Percentiles rank a stretch among this genome's conserved stretches.
These are phyloP conservation scores for Recurvomyces mirabilis DNA, from an alignment of 495 filamentous ascomycete genomes.

Conservation along the genomic window DNA sequence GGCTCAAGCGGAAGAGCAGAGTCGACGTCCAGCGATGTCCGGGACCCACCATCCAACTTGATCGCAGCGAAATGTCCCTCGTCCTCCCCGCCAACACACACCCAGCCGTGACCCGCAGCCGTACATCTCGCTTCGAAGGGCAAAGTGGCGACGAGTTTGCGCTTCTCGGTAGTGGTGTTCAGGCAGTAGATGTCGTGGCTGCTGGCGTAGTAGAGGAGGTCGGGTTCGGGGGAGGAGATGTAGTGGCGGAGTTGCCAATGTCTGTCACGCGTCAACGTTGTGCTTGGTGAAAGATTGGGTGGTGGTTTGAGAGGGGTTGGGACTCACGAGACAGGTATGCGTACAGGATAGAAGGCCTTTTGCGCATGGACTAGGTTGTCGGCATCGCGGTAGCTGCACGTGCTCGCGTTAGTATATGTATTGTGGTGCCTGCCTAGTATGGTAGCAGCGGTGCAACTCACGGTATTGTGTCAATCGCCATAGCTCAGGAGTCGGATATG, in stretches of 20 bases:
- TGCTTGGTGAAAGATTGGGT: constrained; percentile 13
- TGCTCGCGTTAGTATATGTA: background rate
- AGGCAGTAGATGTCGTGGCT: constrained; percentile 59
- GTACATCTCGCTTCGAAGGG: constrained; percentile 78
- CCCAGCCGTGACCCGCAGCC: constrained; percentile 71
- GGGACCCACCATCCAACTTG: constrained; percentile 40
- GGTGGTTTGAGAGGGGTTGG: background rate
- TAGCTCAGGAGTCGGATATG: constrained; percentile 1
- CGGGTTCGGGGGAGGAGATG: constrained; percentile 64
- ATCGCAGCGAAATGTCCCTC: constrained; percentile 77
- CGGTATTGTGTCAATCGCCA: constrained; percentile 25
- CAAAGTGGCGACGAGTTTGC: constrained; percentile 63
- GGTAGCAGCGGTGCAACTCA: constrained; percentile 11
- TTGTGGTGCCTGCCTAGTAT: background rate
- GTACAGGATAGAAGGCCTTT: constrained; percentile 63
- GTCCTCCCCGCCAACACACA: constrained; percentile 74
- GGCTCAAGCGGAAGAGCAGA: constrained; percentile 47
- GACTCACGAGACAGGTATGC: constrained; percentile 62
- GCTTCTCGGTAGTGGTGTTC: constrained; percentile 54
- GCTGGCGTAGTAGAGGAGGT: constrained; percentile 72
- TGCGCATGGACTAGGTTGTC: constrained; percentile 48
- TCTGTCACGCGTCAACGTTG: constrained; percentile 33
- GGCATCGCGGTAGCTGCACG: constrained; percentile 43
- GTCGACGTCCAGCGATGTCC: constrained; percentile 41
- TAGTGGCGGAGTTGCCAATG: constrained; percentile 90